phyloP scores from a whole-genome alignment of 1,284 basidiomycete genomes.

The Sporisorium sorghi region DNA sequence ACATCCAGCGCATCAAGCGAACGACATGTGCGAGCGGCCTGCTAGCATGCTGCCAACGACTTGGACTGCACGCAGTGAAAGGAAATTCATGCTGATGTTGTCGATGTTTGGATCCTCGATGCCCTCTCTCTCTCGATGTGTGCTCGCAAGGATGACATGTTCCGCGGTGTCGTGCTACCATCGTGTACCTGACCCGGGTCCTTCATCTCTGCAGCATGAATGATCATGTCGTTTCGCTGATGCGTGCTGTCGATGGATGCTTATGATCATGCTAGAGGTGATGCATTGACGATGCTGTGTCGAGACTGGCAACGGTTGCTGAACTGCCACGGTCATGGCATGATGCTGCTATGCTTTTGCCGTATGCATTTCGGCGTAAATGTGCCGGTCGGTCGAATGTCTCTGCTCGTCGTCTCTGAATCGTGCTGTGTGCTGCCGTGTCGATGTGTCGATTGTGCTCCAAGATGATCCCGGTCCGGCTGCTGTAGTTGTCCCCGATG shows the following conservation, averaged over 20 bases:
- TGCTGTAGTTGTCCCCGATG: constrained; percentile 7
- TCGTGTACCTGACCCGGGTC: no score
- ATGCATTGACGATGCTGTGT: background rate
- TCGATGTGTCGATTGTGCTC: constrained; percentile 9
- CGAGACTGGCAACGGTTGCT: background rate
- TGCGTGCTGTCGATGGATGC: background rate
- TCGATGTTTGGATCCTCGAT: background rate
- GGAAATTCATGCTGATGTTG: background rate
- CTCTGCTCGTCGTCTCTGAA: background rate
- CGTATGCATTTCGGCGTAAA: background rate
- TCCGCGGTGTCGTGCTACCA: background rate
- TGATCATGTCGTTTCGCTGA: background rate
- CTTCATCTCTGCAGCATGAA: no score
- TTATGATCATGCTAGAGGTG: background rate
- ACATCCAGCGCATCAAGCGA: no score
- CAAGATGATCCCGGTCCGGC: constrained; percentile 1
- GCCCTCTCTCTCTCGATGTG: background rate
- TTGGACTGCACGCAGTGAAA: background rate
- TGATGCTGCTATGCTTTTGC: background rate
- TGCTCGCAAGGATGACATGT: background rate
- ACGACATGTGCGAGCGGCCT: no score
- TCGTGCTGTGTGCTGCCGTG: background rate
- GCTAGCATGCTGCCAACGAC: background rate
- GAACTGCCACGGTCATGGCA: background rate
- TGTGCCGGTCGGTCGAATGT: background rate